These are phyloP conservation scores for Clarireedia sp. DNA, from an alignment of 2,329 filamentous ascomycete genomes.

Conservation along the genomic window DNA sequence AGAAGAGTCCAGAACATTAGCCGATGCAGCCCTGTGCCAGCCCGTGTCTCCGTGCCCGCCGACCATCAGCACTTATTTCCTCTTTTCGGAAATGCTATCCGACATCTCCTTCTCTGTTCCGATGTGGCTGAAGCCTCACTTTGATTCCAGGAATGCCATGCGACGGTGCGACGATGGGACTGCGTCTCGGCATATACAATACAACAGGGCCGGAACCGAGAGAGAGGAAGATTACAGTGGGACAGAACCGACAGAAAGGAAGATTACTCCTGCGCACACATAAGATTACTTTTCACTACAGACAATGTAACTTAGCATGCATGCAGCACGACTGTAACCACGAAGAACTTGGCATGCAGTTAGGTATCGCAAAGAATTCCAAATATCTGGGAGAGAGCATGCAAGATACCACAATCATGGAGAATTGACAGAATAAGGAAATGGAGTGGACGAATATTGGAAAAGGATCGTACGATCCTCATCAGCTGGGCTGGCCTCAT, in stretches of 20 bases:
- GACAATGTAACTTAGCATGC: too few relatives aligned
- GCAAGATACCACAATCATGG: not conserved
- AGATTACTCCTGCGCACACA: not conserved
- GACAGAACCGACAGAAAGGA: not conserved
- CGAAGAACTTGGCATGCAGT: not conserved
- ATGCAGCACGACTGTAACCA: not conserved
- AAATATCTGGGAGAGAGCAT: not conserved
- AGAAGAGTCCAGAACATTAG: constrained; percentile 5
- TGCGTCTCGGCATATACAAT: not conserved
- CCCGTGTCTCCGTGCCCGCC: not conserved
- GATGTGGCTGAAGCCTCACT: not conserved
- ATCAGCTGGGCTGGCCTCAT: not conserved
- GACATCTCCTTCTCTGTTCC: not conserved
- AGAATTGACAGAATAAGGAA: not conserved
- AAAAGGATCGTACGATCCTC: not conserved
- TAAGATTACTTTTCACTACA: not conserved
- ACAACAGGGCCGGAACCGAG: not conserved
- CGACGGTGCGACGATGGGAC: not conserved
- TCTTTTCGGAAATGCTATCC: not conserved
- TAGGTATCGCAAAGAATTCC: not conserved
- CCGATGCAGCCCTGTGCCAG: not conserved
- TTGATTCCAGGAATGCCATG: not conserved
- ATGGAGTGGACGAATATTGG: not conserved
- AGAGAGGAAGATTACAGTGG: too few relatives aligned
- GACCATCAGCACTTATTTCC: not conserved